phyloP scores from a whole-genome alignment of 768 basidiomycete genomes.

The Dictyophora rubrovolvata region DNA sequence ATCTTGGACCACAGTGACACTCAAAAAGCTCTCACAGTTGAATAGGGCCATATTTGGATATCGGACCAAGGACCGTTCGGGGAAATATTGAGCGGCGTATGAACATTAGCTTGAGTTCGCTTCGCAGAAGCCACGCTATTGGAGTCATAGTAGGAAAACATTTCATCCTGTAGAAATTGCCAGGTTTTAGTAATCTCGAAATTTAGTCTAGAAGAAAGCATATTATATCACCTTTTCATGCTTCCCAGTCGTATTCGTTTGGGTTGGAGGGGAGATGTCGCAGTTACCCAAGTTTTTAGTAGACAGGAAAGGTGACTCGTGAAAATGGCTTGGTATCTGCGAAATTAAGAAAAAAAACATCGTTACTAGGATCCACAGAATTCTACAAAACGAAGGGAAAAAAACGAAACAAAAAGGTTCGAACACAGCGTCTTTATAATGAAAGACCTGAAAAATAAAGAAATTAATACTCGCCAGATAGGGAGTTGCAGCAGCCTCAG shows the following conservation, averaged over 20 bases:
- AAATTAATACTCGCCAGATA: constrained; percentile 8
- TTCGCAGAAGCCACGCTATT: neutral
- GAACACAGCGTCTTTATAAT: neutral
- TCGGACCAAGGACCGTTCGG: neutral
- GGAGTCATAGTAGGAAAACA: neutral
- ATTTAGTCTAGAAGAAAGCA: neutral
- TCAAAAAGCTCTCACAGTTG: neutral
- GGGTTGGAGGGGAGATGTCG: neutral
- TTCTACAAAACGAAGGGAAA: neutral
- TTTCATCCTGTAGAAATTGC: neutral
- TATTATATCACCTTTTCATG: neutral
- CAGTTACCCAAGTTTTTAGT: neutral
- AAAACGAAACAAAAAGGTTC: neutral
- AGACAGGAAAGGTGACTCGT: neutral
- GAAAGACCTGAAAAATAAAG: neutral
- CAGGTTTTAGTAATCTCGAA: neutral
- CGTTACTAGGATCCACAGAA: constrained; percentile 9
- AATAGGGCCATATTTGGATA: neutral
- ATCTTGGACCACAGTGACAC: neutral
- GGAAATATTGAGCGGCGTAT: neutral
- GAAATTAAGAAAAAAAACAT: neutral
- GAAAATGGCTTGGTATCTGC: neutral
- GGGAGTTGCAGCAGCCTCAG: neutral
- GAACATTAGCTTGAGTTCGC: neutral
- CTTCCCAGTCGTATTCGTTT: neutral